Evolutionary conservation across 306 rosid genomes (phyloP).

Genomic region (Potentilla sterilis): DNA sequence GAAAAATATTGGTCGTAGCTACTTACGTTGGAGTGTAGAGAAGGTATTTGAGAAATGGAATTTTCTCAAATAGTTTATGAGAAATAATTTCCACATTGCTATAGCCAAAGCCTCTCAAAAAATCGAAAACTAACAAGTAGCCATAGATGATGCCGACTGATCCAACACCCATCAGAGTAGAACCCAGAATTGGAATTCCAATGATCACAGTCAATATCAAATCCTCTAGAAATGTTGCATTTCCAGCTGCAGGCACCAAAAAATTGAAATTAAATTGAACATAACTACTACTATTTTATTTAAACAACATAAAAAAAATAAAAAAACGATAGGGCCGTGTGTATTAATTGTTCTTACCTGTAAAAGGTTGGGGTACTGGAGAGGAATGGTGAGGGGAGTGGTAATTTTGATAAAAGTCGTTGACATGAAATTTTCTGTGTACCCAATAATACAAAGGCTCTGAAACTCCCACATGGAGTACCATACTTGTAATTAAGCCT

Average conservation of each 20-base stretch:
- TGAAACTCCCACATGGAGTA: slow-evolving; percentile 71
- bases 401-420: slow-evolving; percentile 50
- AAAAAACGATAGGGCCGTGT: background rate
- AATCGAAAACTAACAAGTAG: slow-evolving; percentile 65
- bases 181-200: slow-evolving; percentile 70
- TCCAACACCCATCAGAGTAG: slow-evolving; percentile 63
- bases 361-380: slow-evolving; percentile 54
- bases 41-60: slow-evolving; percentile 65
- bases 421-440: slow-evolving; percentile 57
- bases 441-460: slow-evolving; percentile 83
- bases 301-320: no score
- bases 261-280: background rate
- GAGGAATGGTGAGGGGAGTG: slow-evolving; percentile 90
- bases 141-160: slow-evolving; percentile 49
- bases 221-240: slow-evolving; percentile 73
- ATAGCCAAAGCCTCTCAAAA: slow-evolving; percentile 76
- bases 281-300: background rate
- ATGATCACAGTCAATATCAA: slow-evolving; percentile 43
- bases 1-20: background rate
- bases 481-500: slow-evolving; percentile 51
- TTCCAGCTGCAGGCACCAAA: slow-evolving; percentile 56
- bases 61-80: slow-evolving; percentile 44
- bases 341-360: slow-evolving; percentile 46
- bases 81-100: slow-evolving; percentile 73
- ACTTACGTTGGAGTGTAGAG: slow-evolving; percentile 91